Evolutionary conservation across 2,329 filamentous ascomycete genomes (phyloP).

Genomic region (Grosmannia clavigera): DNA sequence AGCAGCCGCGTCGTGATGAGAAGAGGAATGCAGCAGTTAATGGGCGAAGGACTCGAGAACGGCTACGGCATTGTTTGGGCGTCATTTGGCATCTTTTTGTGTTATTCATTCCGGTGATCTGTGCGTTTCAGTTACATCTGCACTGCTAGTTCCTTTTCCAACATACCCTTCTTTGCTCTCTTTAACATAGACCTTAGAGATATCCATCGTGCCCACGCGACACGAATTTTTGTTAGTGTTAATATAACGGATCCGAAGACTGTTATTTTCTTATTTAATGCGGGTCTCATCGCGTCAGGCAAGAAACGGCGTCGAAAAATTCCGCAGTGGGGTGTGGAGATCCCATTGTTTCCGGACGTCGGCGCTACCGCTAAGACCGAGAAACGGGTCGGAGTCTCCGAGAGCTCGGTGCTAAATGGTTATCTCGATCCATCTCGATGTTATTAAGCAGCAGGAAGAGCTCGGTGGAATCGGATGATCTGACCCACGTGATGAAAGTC

Average conservation of each 20-base stretch:
- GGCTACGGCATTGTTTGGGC: neutral
- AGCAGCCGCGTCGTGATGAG: neutral
- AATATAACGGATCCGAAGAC: neutral
- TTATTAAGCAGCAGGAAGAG: neutral
- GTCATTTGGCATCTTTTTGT: neutral
- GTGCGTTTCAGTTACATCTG: neutral
- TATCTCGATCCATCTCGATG: no score
- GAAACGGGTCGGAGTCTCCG: neutral
- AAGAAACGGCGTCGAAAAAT: no score
- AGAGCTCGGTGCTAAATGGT: neutral
- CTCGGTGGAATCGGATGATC: neutral
- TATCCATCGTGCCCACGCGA: conserved; percentile 6
- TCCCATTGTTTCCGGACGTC: neutral
- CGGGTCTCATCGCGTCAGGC: neutral
- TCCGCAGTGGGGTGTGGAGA: no score
- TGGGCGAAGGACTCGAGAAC: neutral
- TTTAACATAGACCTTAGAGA: conserved; percentile 10
- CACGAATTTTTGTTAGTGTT: neutral
- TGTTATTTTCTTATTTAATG: neutral
- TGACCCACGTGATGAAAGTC: neutral
- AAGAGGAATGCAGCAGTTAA: neutral
- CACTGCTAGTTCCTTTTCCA: neutral
- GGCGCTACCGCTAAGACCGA: neutral
- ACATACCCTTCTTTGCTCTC: conserved; percentile 7
- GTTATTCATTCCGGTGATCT: neutral